Conservation (phyloP, 345 rosid species). For the Schrenkiella parvula region DNA sequence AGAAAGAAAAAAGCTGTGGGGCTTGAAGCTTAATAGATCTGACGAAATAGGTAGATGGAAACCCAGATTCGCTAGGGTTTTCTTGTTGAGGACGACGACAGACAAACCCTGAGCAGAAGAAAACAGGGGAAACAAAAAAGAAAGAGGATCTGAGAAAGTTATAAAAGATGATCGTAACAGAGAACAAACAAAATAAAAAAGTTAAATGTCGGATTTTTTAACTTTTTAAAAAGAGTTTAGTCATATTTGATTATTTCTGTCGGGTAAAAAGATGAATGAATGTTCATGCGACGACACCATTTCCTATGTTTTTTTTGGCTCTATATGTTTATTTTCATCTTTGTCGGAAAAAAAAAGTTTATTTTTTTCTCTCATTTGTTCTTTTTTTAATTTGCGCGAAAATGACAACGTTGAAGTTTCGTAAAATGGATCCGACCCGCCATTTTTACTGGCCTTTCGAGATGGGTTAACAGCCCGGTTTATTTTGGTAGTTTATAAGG, state of each 20-base stretch:
- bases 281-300: slow-evolving; percentile 31
- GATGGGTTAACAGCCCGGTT: neutral
- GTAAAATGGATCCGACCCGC: slow-evolving; percentile 11
- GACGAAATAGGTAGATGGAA: slow-evolving; percentile 10
- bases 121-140: neutral
- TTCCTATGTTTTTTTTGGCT: slow-evolving; percentile 1
- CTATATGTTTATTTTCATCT: neutral
- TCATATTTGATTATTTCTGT: slow-evolving; percentile 25
- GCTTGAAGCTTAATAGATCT: slow-evolving; percentile 14
- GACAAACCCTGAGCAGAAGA: slow-evolving; percentile 5
- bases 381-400: neutral
- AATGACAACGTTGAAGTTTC: neutral
- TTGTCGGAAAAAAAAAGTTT: neutral
- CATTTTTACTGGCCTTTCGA: neutral
- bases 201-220: neutral
- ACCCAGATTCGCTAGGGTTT: slow-evolving; percentile 24
- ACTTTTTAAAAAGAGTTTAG: neutral
- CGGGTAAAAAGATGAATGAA: slow-evolving; percentile 21
- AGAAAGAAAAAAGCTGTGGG: neutral
- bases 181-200: neutral
- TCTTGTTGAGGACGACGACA: neutral
- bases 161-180: neutral
- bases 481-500: neutral
- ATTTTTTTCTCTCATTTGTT: neutral
- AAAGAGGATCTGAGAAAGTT: slow-evolving; percentile 19